Evolutionary conservation across 352 stramenopile species (phyloP).

Genomic region (Globisporangium spinosum): DNA sequence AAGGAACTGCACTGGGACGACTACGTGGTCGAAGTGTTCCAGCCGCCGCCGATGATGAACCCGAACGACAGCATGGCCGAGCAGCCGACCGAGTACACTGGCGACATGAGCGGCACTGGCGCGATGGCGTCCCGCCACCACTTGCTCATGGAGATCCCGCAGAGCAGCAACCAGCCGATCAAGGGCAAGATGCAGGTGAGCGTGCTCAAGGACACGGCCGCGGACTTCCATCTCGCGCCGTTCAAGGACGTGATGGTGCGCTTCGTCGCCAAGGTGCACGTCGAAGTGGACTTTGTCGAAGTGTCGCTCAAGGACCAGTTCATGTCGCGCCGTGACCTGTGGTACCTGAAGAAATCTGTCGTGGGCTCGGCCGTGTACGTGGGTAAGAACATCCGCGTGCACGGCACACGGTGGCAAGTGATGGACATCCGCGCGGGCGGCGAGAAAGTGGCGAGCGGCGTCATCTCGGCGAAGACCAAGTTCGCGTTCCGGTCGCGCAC

Average conservation of each 20-base stretch:
- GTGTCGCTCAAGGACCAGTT: conserved; percentile 91
- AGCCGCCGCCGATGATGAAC: conserved; percentile 26
- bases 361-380: conserved; percentile 70
- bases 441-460: conserved; percentile 86
- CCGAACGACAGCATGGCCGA: conserved; percentile 11
- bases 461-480: conserved; percentile 95
- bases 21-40: conserved; percentile 83
- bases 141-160: conserved; percentile 73
- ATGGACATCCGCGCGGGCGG: conserved; percentile 89
- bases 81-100: conserved; percentile 18
- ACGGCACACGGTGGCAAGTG: conserved; percentile 76
- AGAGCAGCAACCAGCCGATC: conserved; percentile 56
- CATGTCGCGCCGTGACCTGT: conserved; percentile 89
- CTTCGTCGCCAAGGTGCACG: conserved; percentile 72
- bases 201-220: conserved; percentile 78
- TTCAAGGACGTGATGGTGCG: conserved; percentile 83
- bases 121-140: conserved; percentile 42
- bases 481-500: conserved; percentile 95
- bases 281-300: conserved; percentile 88
- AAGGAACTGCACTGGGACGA: conserved; percentile 61
- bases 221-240: conserved; percentile 62
- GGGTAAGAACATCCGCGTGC: conserved; percentile 71
- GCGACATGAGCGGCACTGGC: conserved; percentile 7
- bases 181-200: conserved; percentile 80
- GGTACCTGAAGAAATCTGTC: conserved; percentile 76